These are phyloP conservation scores for Tulasnella sp. DNA, from an alignment of 768 basidiomycete genomes.

Conservation along the genomic window DNA sequence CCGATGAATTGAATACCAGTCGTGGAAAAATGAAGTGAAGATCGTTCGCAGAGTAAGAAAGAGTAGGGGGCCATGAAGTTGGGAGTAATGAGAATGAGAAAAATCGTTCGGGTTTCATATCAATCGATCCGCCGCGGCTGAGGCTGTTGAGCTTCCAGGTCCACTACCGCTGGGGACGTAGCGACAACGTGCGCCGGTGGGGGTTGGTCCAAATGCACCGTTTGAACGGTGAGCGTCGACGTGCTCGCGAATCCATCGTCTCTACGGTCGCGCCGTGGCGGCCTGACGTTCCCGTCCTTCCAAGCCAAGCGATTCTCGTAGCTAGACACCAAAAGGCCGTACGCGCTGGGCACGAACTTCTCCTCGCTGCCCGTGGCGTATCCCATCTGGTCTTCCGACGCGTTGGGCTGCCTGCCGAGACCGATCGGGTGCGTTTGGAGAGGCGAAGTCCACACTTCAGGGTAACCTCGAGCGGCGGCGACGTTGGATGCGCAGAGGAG, in stretches of 20 bases:
- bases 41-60: not conserved
- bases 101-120: not conserved
- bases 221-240: not conserved
- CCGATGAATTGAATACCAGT: not conserved
- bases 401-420: not conserved
- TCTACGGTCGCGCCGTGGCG: not conserved
- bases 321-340: not conserved
- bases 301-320: not conserved
- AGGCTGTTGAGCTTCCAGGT: not conserved
- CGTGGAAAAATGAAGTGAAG: not conserved
- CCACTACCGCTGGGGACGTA: not conserved
- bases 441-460: not conserved
- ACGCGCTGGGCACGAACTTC: not conserved
- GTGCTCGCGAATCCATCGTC: not conserved
- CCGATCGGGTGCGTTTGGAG: not conserved
- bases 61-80: not conserved
- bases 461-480: not conserved
- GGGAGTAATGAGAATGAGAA: not conserved
- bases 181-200: not conserved
- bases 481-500: not conserved
- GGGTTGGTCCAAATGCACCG: not conserved
- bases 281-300: not conserved
- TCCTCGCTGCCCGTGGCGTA: not conserved
- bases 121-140: not conserved
- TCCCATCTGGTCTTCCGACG: not conserved